Evolutionary conservation across 2,329 filamentous ascomycete species (phyloP).

Genomic region (Pyrenophora graminea): DNA sequence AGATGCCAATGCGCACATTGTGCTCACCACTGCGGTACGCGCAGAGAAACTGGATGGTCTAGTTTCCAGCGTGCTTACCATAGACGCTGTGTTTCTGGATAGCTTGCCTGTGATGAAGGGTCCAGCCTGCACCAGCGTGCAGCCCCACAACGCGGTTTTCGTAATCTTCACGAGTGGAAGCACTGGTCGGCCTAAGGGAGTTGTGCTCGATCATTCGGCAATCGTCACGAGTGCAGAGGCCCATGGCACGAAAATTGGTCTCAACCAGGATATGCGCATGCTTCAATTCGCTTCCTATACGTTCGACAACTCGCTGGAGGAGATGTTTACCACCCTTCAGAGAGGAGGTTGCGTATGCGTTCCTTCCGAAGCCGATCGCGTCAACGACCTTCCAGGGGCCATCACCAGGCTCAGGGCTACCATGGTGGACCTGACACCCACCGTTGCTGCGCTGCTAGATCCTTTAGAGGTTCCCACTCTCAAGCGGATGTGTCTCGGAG

Average conservation of each 20-base stretch:
- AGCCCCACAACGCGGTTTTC: constrained; percentile 35
- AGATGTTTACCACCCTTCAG: constrained; percentile 60
- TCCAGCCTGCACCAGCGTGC: constrained; percentile 24
- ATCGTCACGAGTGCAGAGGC: constrained; percentile 40
- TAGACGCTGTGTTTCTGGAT: constrained; percentile 41
- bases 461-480: constrained; percentile 52
- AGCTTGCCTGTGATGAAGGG: constrained; percentile 28
- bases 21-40: constrained; percentile 46
- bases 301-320: constrained; percentile 61
- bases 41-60: constrained; percentile 49
- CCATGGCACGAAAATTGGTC: constrained; percentile 33
- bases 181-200: constrained; percentile 42
- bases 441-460: constrained; percentile 57
- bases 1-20: constrained; percentile 48
- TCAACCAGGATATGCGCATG: constrained; percentile 33
- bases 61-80: constrained; percentile 46
- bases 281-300: constrained; percentile 55
- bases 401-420: constrained; percentile 35
- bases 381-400: constrained; percentile 57
- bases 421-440: constrained; percentile 59
- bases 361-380: constrained; percentile 58
- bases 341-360: constrained; percentile 59
- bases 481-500: constrained; percentile 50
- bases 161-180: constrained; percentile 43
- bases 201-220: constrained; percentile 38